phyloP scores from a whole-genome alignment of 2,329 filamentous ascomycete genomes.

The Colletotrichum costaricense region DNA sequence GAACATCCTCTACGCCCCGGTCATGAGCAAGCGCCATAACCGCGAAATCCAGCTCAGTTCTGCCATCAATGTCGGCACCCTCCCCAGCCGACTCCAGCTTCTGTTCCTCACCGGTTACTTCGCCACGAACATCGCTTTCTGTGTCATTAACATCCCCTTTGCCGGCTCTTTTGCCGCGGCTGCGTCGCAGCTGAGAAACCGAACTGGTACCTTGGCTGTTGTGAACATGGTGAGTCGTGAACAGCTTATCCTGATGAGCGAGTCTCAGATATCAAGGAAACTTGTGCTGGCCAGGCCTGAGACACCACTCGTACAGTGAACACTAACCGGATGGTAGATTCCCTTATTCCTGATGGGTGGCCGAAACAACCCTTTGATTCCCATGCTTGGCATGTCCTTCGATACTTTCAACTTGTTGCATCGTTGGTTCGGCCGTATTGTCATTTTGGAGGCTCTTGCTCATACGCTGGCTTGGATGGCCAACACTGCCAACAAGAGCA shows the following conservation, averaged over 20 bases:
- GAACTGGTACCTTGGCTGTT: conserved; percentile 75
- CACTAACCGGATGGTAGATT: conserved; percentile 47
- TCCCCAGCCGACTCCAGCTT: conserved; percentile 74
- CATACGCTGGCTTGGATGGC: conserved; percentile 73
- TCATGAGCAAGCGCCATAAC: conserved; percentile 75
- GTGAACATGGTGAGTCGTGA: conserved; percentile 77
- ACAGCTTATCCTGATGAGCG: background rate
- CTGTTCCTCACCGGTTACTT: conserved; percentile 69
- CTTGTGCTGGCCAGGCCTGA: background rate
- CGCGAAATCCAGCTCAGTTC: conserved; percentile 72
- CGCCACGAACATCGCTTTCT: conserved; percentile 80
- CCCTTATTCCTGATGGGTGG: conserved; percentile 80
- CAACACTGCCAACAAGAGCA: conserved; percentile 50
- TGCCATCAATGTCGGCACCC: conserved; percentile 69
- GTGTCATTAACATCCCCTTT: conserved; percentile 74
- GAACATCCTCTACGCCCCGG: conserved; percentile 72
- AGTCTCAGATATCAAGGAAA: background rate
- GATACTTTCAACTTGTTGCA: conserved; percentile 87
- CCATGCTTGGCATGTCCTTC: conserved; percentile 78
- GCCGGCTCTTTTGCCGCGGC: conserved; percentile 56
- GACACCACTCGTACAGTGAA: conserved; percentile 17
- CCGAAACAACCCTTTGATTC: conserved; percentile 83
- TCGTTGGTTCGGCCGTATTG: conserved; percentile 83
- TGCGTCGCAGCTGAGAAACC: conserved; percentile 68
- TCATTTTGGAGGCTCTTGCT: conserved; percentile 74